Percentiles rank a stretch among this genome's conserved stretches.
These are phyloP conservation scores for Lupinus albus DNA, from an alignment of 306 rosid species.

Conservation along the genomic window DNA sequence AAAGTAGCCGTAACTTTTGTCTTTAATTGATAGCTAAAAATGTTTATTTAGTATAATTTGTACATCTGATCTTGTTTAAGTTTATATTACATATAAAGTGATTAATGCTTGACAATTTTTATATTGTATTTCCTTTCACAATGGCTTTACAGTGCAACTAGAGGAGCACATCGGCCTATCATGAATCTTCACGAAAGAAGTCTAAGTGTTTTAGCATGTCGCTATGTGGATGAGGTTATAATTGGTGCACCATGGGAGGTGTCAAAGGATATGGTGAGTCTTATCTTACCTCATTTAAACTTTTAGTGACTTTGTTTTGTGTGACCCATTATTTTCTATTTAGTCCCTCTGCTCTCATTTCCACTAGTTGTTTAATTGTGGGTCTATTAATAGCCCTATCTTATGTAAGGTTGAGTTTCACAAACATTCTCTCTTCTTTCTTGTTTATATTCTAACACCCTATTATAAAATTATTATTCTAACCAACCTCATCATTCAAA, in stretches of 20 bases:
- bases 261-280: conserved; percentile 83
- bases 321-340: conserved; percentile 32
- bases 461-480: background rate
- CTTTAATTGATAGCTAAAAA: conserved; percentile 12
- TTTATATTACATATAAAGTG: conserved; percentile 12
- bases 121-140: conserved; percentile 18
- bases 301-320: conserved; percentile 10
- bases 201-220: conserved; percentile 94
- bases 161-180: conserved; percentile 96
- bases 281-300: conserved; percentile 4
- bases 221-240: conserved; percentile 96
- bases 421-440: background rate
- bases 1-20: background rate
- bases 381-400: background rate
- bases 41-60: conserved; percentile 27
- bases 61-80: conserved; percentile 1
- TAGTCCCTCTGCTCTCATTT: background rate
- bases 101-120: conserved; percentile 1
- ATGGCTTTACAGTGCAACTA: conserved; percentile 60
- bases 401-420: background rate
- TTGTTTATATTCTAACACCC: background rate
- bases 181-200: conserved; percentile 99
- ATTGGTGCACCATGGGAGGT: conserved; percentile 98
- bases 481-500: background rate
- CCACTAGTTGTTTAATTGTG: too few relatives aligned